Percentiles rank a stretch among this genome's conserved stretches.
Conservation (phyloP, 371 early-diverging fungal genomes). For the Mortierella sp. region DNA sequence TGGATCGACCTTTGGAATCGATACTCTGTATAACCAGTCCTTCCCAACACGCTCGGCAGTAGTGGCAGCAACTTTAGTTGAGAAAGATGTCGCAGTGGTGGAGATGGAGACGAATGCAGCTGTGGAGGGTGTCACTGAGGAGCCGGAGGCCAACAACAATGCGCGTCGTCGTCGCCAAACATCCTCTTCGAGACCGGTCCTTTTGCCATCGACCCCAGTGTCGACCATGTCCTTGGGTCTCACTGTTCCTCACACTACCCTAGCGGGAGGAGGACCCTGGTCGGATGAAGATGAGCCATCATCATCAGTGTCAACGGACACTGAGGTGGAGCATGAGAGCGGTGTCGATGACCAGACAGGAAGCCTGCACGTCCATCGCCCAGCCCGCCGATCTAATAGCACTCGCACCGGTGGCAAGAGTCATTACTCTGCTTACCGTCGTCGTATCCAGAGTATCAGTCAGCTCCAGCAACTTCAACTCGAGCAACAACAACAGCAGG, state of each 20-base stretch:
- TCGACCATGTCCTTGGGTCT: not conserved
- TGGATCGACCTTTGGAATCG: not conserved
- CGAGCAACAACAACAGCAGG: not conserved
- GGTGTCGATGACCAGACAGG: not conserved
- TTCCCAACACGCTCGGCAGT: not conserved
- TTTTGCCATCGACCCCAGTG: not conserved
- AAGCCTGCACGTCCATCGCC: slow-evolving; percentile 3
- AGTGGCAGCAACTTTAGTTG: not conserved
- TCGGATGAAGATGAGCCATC: not conserved
- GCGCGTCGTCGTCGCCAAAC: not conserved
- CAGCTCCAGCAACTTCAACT: slow-evolving; percentile 8
- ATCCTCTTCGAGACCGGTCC: not conserved
- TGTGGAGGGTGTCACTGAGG: not conserved
- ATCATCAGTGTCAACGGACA: not conserved
- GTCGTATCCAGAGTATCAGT: slow-evolving; percentile 2
- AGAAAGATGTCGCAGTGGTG: not conserved
- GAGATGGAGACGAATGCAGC: not conserved
- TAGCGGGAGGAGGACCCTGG: not conserved
- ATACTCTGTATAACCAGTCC: not conserved
- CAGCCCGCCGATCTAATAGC: slow-evolving; percentile 6
- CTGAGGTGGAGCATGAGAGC: not conserved
- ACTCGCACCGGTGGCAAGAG: slow-evolving; percentile 16
- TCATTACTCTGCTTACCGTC: slow-evolving; percentile 19
- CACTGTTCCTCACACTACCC: not conserved
- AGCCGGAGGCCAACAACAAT: not conserved